Evolutionary conservation across 75 land plant genomes (phyloP), one percentile per base, ranked within the genome.

Genomic region (Pinus albicaulis): DNA sequence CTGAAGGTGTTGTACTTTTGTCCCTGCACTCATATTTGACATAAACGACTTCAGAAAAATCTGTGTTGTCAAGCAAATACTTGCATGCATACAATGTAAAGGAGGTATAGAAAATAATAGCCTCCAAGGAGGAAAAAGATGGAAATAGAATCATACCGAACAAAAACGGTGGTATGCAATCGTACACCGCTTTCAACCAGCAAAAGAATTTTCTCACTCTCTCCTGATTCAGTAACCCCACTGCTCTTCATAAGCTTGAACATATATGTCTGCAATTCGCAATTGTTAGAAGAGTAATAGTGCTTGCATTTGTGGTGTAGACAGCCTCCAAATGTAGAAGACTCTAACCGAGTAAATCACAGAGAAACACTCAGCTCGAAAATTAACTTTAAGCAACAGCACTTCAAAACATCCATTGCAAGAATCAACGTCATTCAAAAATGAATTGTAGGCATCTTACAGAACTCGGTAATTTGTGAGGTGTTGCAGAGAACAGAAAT

Each of bases 181-280:
- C 99, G 74, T 48, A 88, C 86, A 58, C 99, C 99, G 80, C 99
- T 97, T 80, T 97, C 99, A 82, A 97, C 88, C 56, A 97, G 82
- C 76, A 97, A 44, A 38, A 97, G 61, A 57, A 92, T 91, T 84
- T 89, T 94, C 72, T 97, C 99, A 74, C 99, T 94, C 83, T 94
- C 99, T 20, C 99, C 99, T 5, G 99, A 97, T 65, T 91, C 95
- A 5, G 99, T 91, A 0, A 92, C 86, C 36, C 99, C 99, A 74
- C 99, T 97, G 74, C 99, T 97, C 57, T 90, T 94, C 89, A 93
- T 89, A 28, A 97, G 86, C 90, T 97, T 97, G 85, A 97, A 95
- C 76, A 97, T 74, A 73, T 97, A 96, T 4, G 91, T 94, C 99
- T 96, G 82, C 72, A 85, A 61, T 59, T 16, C 14, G 61, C 14